phyloP scores from a whole-genome alignment of 1,284 basidiomycete species.

The Leccinum subatratum region DNA sequence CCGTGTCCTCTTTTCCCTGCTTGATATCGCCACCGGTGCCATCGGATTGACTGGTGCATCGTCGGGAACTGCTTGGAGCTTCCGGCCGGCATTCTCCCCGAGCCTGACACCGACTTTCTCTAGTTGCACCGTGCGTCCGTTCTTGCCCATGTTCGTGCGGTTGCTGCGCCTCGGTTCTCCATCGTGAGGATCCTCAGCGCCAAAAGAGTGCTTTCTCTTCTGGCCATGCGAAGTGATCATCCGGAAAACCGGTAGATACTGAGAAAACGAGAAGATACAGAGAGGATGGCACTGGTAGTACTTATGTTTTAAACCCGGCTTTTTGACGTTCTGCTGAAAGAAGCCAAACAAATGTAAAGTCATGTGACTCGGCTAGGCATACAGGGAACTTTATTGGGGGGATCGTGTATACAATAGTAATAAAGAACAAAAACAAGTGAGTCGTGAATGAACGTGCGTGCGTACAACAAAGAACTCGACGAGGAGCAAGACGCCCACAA shows the following conservation, averaged over 20 bases:
- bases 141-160: not conserved
- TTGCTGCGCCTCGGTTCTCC: not conserved
- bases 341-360: no score
- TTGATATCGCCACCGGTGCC: not conserved
- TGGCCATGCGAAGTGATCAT: not conserved
- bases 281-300: no score
- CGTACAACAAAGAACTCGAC: no score
- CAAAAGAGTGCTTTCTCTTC: not conserved
- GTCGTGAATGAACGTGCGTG: no score
- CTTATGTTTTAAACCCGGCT: no score
- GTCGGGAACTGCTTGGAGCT: not conserved
- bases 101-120: not conserved
- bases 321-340: no score
- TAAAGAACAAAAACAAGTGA: no score
- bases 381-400: no score
- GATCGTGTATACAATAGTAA: no score
- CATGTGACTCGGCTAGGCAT: no score
- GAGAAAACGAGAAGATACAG: no score
- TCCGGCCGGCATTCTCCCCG: not conserved
- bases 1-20: not conserved
- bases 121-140: not conserved
- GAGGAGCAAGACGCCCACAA: conserved; percentile 28
- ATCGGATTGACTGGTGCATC: not conserved
- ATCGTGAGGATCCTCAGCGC: not conserved
- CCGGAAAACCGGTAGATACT: no score